Base-by-base conservation (phyloP, 495 filamentous ascomycete genomes). In the Copromyces sp. region DNA sequence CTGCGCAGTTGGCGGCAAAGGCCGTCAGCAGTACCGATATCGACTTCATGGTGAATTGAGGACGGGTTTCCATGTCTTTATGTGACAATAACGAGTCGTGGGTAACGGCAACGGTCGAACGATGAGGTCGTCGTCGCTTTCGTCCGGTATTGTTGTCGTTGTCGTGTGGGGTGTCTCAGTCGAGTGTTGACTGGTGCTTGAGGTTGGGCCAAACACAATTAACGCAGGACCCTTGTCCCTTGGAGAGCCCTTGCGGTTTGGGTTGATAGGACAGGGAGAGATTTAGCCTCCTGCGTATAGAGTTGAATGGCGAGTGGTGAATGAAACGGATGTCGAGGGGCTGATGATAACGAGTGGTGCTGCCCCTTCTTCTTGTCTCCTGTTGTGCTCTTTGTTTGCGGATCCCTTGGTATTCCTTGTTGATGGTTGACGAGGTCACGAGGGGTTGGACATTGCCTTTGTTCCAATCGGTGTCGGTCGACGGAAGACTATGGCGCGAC, bases 11-110 rank as follows among this genome's bases (percentile, higher is more conserved):
- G 24, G 76, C 77, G 61, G 74, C 76, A 41, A 76, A 14, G 12
- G 74, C 74, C 12, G 71, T 71, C 4, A 73, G 69, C 38, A 78
- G 17, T 14, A 79, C 39, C 3, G 69, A 20, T 39, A 74, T 70
- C 17, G 77, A 73, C 75, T 77, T 78, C 81, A 82, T 82, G 12
- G n/a, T 77, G 75, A 4, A 35, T 29, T 6, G 20, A 29, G 24
- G 47, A 59, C 24, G 11, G 47, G 6, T 24, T 59, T 14, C 11
- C 20, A 59, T 2, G 47, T 59, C 11, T 53, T 29, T 7, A 59
- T 7, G 20, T 32, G 24, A 59, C 24, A 5, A 59, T 14, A 29
- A 59, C 20, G 24, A 59, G 20, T 53, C 45, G 45, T 53, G 9
- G 45, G 45, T 29, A 59, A 59, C 53, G 53, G 29, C 14, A 37